Percentiles rank a stretch among this genome's conserved stretches.
phyloP scores from a whole-genome alignment of 257 asterid species.

The Jaltomata sinuosa region DNA sequence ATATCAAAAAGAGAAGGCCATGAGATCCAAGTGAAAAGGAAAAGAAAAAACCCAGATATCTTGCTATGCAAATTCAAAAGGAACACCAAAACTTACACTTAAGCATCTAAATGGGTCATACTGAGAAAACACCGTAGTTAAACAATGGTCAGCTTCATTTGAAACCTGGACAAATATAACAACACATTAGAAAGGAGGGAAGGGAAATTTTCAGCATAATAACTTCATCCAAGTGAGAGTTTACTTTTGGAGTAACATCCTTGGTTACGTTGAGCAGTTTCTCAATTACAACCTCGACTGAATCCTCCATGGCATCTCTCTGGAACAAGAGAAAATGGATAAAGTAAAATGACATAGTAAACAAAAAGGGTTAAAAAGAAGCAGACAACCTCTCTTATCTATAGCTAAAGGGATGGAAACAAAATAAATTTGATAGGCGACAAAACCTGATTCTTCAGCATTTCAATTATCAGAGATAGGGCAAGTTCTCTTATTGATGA shows the following conservation, averaged over 20 bases:
- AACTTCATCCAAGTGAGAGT: not conserved
- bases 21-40: not conserved
- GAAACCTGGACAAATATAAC: conserved; percentile 49
- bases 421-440: not conserved
- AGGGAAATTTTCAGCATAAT: not conserved
- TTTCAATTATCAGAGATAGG: conserved; percentile 65
- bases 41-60: not conserved
- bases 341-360: not conserved
- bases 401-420: not conserved
- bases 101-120: conserved; percentile 91
- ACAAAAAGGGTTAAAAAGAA: not conserved
- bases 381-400: not conserved
- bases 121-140: conserved; percentile 62
- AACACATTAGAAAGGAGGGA: conserved; percentile 5
- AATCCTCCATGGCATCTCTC: conserved; percentile 93
- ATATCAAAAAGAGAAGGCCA: not conserved
- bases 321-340: conserved; percentile 17
- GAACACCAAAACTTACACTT: conserved; percentile 50
- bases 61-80: not conserved
- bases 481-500: conserved; percentile 76
- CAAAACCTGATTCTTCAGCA: conserved; percentile 91
- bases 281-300: conserved; percentile 81
- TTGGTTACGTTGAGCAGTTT: conserved; percentile 82
- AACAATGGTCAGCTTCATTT: conserved; percentile 85
- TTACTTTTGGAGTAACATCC: conserved; percentile 72